Conservation (phyloP, 495 filamentous ascomycete species). For the Beverwykella pulmonaria region DNA sequence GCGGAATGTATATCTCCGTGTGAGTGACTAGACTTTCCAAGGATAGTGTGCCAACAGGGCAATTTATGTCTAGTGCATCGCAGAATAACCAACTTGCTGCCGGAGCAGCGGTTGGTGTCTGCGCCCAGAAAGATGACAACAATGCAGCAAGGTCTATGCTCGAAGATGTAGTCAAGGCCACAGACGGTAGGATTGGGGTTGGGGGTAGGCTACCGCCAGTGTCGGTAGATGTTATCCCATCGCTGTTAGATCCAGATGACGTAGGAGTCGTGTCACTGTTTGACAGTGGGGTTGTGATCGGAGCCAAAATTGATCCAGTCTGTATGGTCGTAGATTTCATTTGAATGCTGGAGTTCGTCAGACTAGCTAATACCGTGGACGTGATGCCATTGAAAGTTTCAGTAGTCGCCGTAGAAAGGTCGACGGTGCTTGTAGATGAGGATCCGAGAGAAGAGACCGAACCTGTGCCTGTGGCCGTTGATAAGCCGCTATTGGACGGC, state of each 20-base stretch:
- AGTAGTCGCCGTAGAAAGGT: too few species aligned
- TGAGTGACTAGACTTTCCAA: constrained; percentile 1
- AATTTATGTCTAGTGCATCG: not conserved
- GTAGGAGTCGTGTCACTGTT: too few species aligned
- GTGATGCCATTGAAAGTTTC: too few species aligned
- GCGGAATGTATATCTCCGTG: constrained; percentile 6
- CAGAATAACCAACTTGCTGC: not conserved
- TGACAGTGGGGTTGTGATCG: too few species aligned
- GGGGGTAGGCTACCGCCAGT: too few species aligned
- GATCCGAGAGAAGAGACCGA: not conserved
- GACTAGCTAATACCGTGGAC: too few species aligned
- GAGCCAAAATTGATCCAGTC: too few species aligned
- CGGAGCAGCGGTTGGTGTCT: not conserved
- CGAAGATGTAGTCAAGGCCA: not conserved
- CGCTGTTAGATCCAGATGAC: too few species aligned
- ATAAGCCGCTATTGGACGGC: not conserved
- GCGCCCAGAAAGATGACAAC: constrained; percentile 2
- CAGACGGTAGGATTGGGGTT: too few species aligned
- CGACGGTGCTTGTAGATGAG: not conserved
- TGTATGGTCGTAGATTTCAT: too few species aligned
- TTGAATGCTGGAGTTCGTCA: too few species aligned
- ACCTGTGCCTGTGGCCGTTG: not conserved
- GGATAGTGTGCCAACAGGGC: not conserved
- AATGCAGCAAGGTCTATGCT: not conserved
- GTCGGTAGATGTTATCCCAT: too few species aligned